These are phyloP conservation scores for Ceratocystiopsis minuta DNA, from an alignment of 2,329 filamentous ascomycete genomes.

Conservation along the genomic window DNA sequence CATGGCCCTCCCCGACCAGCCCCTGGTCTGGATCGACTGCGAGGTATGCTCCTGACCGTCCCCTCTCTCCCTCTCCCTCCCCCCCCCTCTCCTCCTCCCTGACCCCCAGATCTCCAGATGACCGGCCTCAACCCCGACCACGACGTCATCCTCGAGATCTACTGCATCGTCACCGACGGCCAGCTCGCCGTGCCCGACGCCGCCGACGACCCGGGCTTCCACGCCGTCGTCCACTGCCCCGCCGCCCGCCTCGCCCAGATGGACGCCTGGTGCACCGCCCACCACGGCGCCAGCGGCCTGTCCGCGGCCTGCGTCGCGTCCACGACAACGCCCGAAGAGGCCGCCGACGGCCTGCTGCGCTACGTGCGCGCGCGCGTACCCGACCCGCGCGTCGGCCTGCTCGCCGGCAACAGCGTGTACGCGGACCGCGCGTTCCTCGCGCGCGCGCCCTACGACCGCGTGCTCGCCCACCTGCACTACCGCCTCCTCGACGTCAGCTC, in stretches of 20 bases:
- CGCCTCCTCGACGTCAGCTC: conserved; percentile 81
- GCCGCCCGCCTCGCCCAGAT: conserved; percentile 56
- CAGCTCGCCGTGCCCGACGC: conserved; percentile 28
- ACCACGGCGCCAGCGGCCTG: conserved; percentile 67
- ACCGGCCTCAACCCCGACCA: conserved; percentile 63
- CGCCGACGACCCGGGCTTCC: conserved; percentile 61
- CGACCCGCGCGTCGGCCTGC: conserved; percentile 44
- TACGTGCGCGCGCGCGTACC: conserved; percentile 65
- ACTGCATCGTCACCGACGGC: conserved; percentile 75
- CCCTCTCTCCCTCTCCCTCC: background rate
- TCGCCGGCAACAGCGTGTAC: conserved; percentile 89
- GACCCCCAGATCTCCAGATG: conserved; percentile 43
- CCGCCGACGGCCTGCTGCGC: conserved; percentile 51
- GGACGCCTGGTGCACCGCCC: conserved; percentile 74
- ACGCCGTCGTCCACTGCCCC: conserved; percentile 59
- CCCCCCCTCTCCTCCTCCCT: background rate
- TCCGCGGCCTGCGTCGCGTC: conserved; percentile 60
- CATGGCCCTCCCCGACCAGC: conserved; percentile 3
- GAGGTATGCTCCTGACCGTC: conserved; percentile 2
- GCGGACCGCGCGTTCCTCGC: conserved; percentile 71
- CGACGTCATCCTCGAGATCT: conserved; percentile 81
- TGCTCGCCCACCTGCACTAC: conserved; percentile 69
- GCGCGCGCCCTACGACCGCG: conserved; percentile 51
- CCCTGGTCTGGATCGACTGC: conserved; percentile 9
- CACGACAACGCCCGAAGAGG: conserved; percentile 50